Evolutionary conservation across 495 filamentous ascomycete genomes (phyloP).

Genomic region (Tuber microsphaerosporum): DNA sequence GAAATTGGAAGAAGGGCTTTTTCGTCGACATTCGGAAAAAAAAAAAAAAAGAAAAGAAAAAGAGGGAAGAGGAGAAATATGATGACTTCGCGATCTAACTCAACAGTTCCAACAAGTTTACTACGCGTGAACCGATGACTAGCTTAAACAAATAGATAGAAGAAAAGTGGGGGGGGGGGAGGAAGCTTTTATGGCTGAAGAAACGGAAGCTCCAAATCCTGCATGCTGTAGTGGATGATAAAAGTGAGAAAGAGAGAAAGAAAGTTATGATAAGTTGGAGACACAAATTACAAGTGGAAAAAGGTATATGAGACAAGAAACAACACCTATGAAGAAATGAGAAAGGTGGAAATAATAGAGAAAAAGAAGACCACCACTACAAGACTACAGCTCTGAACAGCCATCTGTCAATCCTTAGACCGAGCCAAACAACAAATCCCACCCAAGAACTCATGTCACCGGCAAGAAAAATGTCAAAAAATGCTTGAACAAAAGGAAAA

Average conservation of each 20-base stretch:
- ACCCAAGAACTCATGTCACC: slow-evolving; percentile 45
- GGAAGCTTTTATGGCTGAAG: background rate
- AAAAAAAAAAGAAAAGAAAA: background rate
- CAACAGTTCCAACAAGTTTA: background rate
- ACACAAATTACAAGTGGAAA: slow-evolving; percentile 43
- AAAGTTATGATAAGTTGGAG: background rate
- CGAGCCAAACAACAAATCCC: slow-evolving; percentile 41
- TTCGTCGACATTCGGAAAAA: background rate
- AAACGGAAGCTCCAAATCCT: background rate
- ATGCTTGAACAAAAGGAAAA: slow-evolving; percentile 40
- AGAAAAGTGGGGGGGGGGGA: background rate
- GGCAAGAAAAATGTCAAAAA: slow-evolving; percentile 42
- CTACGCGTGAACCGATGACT: background rate
- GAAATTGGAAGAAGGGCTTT: background rate
- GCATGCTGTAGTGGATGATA: background rate
- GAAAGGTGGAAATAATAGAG: slow-evolving; percentile 20
- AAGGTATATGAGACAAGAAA: slow-evolving; percentile 29
- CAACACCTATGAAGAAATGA: slow-evolving; percentile 17
- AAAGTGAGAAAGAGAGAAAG: background rate
- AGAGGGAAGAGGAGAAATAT: background rate
- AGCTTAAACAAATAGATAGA: background rate
- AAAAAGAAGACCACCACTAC: slow-evolving; percentile 39
- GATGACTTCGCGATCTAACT: background rate
- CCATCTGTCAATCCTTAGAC: slow-evolving; percentile 35
- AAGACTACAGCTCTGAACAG: slow-evolving; percentile 33